Evolutionary conservation across 2,329 filamentous ascomycete species (phyloP).

Genomic region (Cadophora sp.): DNA sequence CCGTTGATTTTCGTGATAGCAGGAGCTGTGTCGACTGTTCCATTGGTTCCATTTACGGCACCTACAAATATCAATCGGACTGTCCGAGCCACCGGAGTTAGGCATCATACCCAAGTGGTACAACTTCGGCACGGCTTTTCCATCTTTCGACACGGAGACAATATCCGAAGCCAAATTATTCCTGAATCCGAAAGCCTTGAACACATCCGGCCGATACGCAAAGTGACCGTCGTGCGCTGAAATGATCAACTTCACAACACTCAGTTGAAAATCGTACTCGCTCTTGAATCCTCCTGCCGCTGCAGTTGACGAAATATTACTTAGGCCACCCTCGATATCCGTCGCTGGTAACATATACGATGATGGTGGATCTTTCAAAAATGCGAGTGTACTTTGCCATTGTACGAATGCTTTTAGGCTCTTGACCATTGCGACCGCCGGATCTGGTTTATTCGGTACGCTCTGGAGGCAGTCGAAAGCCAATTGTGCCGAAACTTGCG

Average conservation of each 20-base stretch:
- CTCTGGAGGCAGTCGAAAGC: constrained; percentile 32
- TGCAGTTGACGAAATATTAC: constrained; percentile 27
- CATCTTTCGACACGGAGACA: constrained; percentile 65
- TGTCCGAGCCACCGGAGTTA: no score
- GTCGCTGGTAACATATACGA: constrained; percentile 28
- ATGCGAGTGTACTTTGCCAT: constrained; percentile 32
- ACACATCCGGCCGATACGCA: constrained; percentile 21
- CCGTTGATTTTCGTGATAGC: constrained; percentile 61
- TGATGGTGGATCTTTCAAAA: constrained; percentile 38
- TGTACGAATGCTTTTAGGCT: constrained; percentile 28
- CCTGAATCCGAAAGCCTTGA: constrained; percentile 47
- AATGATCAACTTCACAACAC: constrained; percentile 48
- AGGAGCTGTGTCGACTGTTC: constrained; percentile 45
- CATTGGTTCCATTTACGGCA: constrained; percentile 6
- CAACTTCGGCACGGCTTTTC: constrained; percentile 59
- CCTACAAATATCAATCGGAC: not conserved
- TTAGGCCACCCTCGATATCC: constrained; percentile 33
- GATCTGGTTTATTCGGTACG: constrained; percentile 28
- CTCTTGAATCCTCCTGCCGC: constrained; percentile 28
- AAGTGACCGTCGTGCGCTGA: constrained; percentile 63
- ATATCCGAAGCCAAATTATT: constrained; percentile 42
- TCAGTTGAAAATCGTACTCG: constrained; percentile 35
- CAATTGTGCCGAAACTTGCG: constrained; percentile 9
- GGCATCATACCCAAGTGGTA: constrained; percentile 44
- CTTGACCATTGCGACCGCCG: constrained; percentile 27